A percentile compares a stretch with the other conserved stretches of the same genome.
These are phyloP conservation scores for Pseudotulostoma volvatum DNA, from an alignment of 495 filamentous ascomycete genomes.

Conservation along the genomic window DNA sequence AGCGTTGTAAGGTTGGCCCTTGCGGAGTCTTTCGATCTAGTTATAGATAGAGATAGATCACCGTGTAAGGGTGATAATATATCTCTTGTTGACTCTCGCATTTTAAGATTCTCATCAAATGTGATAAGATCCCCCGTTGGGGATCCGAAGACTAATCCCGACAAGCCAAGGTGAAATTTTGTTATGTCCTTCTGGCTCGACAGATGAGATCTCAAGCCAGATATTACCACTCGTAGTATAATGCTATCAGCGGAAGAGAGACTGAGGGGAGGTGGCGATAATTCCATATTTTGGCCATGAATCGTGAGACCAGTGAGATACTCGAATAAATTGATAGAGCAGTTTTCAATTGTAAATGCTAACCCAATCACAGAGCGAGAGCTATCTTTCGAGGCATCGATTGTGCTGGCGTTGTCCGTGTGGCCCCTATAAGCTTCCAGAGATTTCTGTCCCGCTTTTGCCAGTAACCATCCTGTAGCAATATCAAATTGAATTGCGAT, in stretches of 20 bases:
- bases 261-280: slow-evolving; percentile 10
- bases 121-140: slow-evolving; percentile 56
- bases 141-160: slow-evolving; percentile 60
- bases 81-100: slow-evolving; percentile 57
- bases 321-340: slow-evolving; percentile 50
- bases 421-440: slow-evolving; percentile 24
- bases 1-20: slow-evolving; percentile 62
- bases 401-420: not conserved
- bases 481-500: slow-evolving; percentile 48
- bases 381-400: not conserved
- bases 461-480: slow-evolving; percentile 47
- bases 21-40: slow-evolving; percentile 32
- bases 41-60: slow-evolving; percentile 49
- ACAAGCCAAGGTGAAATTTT: slow-evolving; percentile 25
- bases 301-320: slow-evolving; percentile 32
- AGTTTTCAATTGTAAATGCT: slow-evolving; percentile 33
- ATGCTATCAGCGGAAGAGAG: slow-evolving; percentile 19
- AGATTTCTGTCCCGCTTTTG: slow-evolving; percentile 40
- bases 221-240: slow-evolving; percentile 16
- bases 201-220: slow-evolving; percentile 16
- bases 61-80: slow-evolving; percentile 38
- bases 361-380: slow-evolving; percentile 9
- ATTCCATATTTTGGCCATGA: slow-evolving; percentile 6
- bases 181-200: slow-evolving; percentile 8
- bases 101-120: slow-evolving; percentile 47